Evolutionary conservation across 2,329 filamentous ascomycete genomes (phyloP).

Genomic region (Xylaria sp.): DNA sequence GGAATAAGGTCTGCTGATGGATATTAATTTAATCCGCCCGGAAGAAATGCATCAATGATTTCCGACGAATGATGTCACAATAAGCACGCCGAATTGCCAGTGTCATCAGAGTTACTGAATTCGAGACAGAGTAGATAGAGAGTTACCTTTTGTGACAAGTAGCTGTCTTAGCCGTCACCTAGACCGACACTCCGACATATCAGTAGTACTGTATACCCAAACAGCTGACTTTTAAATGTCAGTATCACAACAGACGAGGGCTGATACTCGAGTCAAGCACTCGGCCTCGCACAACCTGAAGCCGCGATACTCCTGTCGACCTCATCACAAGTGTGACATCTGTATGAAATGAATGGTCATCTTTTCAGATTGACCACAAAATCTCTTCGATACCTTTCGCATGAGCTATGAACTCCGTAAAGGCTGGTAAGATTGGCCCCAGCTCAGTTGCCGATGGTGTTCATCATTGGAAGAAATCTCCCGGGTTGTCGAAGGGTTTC

Average conservation of each 20-base stretch:
- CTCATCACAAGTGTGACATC: not conserved
- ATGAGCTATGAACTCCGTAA: conserved; percentile 30
- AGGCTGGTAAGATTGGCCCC: conserved; percentile 35
- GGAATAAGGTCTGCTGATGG: conserved; percentile 21
- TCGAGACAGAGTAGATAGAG: conserved; percentile 31
- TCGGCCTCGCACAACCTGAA: conserved; percentile 6
- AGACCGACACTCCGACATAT: conserved; percentile 1
- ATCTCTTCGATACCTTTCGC: conserved; percentile 3
- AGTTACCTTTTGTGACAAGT: conserved; percentile 27
- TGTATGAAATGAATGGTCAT: not conserved
- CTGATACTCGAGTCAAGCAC: not conserved
- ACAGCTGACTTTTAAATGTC: conserved; percentile 13
- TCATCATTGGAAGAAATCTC: conserved; percentile 34
- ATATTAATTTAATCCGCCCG: not conserved
- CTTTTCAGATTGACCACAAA: conserved; percentile 20
- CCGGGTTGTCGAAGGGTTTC: conserved; percentile 34
- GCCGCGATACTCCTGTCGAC: not conserved
- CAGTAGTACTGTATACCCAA: conserved; percentile 9
- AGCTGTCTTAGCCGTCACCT: conserved; percentile 21
- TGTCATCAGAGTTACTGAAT: conserved; percentile 21
- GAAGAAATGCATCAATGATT: conserved; percentile 27
- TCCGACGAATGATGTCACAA: conserved; percentile 42
- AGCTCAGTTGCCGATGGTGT: conserved; percentile 33
- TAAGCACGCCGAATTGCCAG: conserved; percentile 29
- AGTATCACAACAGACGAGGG: conserved; percentile 12